These are phyloP conservation scores for Brasenia schreberi DNA, from an alignment of 164 flowering plant species.

Conservation along the genomic window DNA sequence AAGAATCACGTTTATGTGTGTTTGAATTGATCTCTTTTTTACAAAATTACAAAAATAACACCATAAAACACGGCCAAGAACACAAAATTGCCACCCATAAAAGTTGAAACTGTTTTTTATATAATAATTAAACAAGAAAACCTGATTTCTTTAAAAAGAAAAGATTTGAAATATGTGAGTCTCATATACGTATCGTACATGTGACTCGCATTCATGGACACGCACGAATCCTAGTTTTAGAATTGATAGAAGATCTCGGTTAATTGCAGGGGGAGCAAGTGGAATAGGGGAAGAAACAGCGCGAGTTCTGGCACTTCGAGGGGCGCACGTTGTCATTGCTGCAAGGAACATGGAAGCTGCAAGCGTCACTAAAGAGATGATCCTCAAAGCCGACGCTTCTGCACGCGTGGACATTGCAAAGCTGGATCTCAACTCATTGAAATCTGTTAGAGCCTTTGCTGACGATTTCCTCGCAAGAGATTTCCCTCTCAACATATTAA, in stretches of 20 bases:
- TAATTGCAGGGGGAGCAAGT: constrained; percentile 71
- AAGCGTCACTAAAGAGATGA: constrained; percentile 44
- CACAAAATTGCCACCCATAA: too few species aligned
- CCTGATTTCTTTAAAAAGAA: too few species aligned
- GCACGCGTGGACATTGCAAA: constrained; percentile 52
- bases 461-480: constrained; percentile 46
- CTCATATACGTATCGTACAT: too few species aligned
- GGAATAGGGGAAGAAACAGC: constrained; percentile 93
- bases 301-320: constrained; percentile 68
- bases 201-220: too few species aligned
- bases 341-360: constrained; percentile 83
- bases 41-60: too few species aligned
- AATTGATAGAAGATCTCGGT: background rate
- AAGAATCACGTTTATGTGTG: too few species aligned
- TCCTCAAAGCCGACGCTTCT: constrained; percentile 30
- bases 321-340: constrained; percentile 71
- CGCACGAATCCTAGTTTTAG: too few species aligned
- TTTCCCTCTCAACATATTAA: constrained; percentile 77
- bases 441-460: constrained; percentile 52
- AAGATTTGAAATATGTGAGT: too few species aligned
- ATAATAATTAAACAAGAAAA: too few species aligned
- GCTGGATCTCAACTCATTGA: constrained; percentile 72
- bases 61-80: too few species aligned
- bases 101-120: too few species aligned
- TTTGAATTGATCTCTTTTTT: too few species aligned